phyloP scores from a whole-genome alignment of 148 eudicot genomes.

The Chenopodium berlandieri region DNA sequence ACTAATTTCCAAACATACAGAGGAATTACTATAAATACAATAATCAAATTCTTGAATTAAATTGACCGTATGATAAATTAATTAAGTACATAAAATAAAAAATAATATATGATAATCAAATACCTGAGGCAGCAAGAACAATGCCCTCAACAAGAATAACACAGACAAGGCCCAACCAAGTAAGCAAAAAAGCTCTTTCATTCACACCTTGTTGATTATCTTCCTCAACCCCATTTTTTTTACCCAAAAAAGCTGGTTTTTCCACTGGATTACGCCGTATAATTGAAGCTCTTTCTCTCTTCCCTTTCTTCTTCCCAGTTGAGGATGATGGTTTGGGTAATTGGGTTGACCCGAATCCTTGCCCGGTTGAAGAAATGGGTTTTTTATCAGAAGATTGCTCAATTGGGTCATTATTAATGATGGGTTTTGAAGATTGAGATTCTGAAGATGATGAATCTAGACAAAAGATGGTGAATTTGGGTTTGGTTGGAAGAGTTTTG shows the following conservation, averaged over 20 bases:
- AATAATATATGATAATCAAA: neutral
- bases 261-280: conserved; percentile 61
- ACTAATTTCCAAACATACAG: neutral
- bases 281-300: conserved; percentile 48
- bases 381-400: conserved; percentile 26
- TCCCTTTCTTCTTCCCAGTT: conserved; percentile 39
- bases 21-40: neutral
- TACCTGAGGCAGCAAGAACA: conserved; percentile 82
- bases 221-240: conserved; percentile 30
- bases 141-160: conserved; percentile 66
- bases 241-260: conserved; percentile 47
- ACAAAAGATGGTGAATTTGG: conserved; percentile 31
- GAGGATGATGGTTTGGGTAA: conserved; percentile 21
- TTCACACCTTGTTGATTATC: conserved; percentile 35
- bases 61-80: neutral
- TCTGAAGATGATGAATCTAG: conserved; percentile 27
- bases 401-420: conserved; percentile 18
- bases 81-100: neutral
- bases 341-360: conserved; percentile 49
- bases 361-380: conserved; percentile 25
- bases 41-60: neutral
- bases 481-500: conserved; percentile 24
- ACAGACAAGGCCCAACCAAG: conserved; percentile 77
- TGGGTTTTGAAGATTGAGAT: conserved; percentile 34
- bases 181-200: conserved; percentile 66